Evolutionary conservation across 2,329 filamentous ascomycete species (phyloP), one percentile per base, ranked within the genome.

Genomic region (Alternaria brassicicola): DNA sequence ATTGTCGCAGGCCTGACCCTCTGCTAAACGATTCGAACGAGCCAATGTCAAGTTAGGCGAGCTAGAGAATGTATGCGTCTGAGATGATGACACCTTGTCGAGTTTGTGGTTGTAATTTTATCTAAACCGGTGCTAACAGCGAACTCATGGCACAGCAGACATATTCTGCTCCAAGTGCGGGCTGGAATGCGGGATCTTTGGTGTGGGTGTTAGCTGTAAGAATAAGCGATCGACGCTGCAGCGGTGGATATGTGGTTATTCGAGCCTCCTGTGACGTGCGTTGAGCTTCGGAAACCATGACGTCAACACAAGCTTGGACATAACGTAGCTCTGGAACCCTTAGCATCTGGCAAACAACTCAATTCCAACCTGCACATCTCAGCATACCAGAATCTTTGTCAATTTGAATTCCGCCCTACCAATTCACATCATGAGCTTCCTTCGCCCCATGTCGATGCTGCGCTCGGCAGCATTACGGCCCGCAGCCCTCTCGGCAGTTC

Each of bases 391-490:
- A n/a, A 15, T 48, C 23, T 48, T 38, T 50, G 46, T 48, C 49
- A 54, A 49, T 59, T 59, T 15, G 23, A 52, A 45, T 51, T 36
- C 25, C 30, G 31, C 9, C 17, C 12, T 15, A 53, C 8, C 23
- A 58, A 47, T 36, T 26, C 13, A 41, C 38, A 67, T 19, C 19
- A 78, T 78, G 76, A 67, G 69, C 38, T 68, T 73, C 58, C 55
- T 77, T 28, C 72, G 73, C 54, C 60, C 67, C 31, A 52, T 63
- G 21, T 64, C 70, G n/a, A 63, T 74, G 26, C 59, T 76, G 42
- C 72, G 76, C 45, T 66, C 71, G 12, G 59, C 62, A 61, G 68
- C 62, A 31, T 47, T 66, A 42, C 68, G 65, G 33, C 65, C 67
- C 30, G 63, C 66, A 31, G 59, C 64, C 33, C 56, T 72, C 30